Evolutionary conservation across 176 grass and related monocot species (phyloP), one percentile per base, ranked within the genome.

Genomic region (Bolboschoenus planiculmis): DNA sequence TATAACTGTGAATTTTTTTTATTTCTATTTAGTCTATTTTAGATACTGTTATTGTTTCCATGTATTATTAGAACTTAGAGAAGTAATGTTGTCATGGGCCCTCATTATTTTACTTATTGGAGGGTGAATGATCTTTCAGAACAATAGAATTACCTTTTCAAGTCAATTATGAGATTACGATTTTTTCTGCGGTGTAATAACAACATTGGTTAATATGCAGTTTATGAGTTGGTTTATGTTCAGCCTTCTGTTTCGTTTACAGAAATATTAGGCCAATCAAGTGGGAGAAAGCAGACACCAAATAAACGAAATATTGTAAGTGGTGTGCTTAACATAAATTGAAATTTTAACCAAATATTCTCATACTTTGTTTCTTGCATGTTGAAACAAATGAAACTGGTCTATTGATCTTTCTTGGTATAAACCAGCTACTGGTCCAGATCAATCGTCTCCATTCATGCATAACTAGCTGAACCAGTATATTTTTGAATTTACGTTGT

Each of bases 41-140:
- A 24, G 54, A 66, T 63, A 1, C 16, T 65, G 20, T 82, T 82
- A 82, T 60, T 82, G 36, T 81, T 82, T 82, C 10, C 56, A 63
- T 82, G 54, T 80, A 77, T 51, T 77, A 77, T 51, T 77, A 77
- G 72, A 77, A 53, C 72, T 53, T 53, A 53, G 46, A 89, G 44
- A 78, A 86, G 10, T 72, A 62, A 80, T 21, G 10, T 42, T 84
- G 63, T 84, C 47, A 20, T 84, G 64, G 24, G 58, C 81, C 47
- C 56, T 87, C 50, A 21, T 81, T 78, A 83, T 84, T 87, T 91
- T 57, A 51, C 56, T 47, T 83, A 75, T 44, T 78, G 55, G 46
- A 48, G 71, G 78, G 51, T 84, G 65, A 62, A 89, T 85, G 85
- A 87, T 78, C 44, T 54, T 75, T 64, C 77, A 61, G 54, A 78